Evolutionary conservation across 768 basidiomycete species (phyloP).

Genomic region (Russula vinacea): DNA sequence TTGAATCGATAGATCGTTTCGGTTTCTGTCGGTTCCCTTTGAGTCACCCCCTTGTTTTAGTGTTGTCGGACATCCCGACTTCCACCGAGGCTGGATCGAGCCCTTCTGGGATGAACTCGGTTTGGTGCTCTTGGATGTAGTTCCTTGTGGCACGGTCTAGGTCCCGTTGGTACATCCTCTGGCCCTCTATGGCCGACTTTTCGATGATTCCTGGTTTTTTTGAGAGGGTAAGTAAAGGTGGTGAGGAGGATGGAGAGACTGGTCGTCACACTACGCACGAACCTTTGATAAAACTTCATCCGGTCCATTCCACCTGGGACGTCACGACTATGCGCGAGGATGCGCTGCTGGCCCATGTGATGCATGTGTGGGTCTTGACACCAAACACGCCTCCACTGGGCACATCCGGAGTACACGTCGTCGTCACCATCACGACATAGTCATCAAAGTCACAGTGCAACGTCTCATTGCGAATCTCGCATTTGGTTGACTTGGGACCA

Average conservation of each 20-base stretch:
- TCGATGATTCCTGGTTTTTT: slow-evolving; percentile 92
- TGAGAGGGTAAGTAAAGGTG: too few species aligned
- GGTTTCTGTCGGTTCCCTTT: too few species aligned
- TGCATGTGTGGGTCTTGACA: slow-evolving; percentile 91
- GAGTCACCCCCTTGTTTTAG: too few species aligned
- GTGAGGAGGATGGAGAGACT: background rate
- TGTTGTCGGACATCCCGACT: too few species aligned
- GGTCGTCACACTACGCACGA: slow-evolving; percentile 29
- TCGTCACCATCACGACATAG: slow-evolving; percentile 78
- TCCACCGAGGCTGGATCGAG: slow-evolving; percentile 57
- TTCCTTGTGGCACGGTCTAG: slow-evolving; percentile 79
- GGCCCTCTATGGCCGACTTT: slow-evolving; percentile 85
- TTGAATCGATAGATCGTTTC: too few species aligned
- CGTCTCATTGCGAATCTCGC: slow-evolving; percentile 88
- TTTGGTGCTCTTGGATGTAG: slow-evolving; percentile 86
- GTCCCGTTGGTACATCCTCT: slow-evolving; percentile 80
- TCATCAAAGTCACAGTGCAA: slow-evolving; percentile 79
- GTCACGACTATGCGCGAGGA: slow-evolving; percentile 81
- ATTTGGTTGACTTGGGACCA: slow-evolving; percentile 93
- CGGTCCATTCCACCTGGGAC: slow-evolving; percentile 93
- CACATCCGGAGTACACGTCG: slow-evolving; percentile 90
- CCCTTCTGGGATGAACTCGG: slow-evolving; percentile 87
- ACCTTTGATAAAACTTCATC: slow-evolving; percentile 96
- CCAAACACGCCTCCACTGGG: slow-evolving; percentile 90
- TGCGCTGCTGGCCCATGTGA: slow-evolving; percentile 87